These are phyloP conservation scores for Calonectria henricotiae DNA, from an alignment of 2,329 filamentous ascomycete genomes.

Conservation along the genomic window DNA sequence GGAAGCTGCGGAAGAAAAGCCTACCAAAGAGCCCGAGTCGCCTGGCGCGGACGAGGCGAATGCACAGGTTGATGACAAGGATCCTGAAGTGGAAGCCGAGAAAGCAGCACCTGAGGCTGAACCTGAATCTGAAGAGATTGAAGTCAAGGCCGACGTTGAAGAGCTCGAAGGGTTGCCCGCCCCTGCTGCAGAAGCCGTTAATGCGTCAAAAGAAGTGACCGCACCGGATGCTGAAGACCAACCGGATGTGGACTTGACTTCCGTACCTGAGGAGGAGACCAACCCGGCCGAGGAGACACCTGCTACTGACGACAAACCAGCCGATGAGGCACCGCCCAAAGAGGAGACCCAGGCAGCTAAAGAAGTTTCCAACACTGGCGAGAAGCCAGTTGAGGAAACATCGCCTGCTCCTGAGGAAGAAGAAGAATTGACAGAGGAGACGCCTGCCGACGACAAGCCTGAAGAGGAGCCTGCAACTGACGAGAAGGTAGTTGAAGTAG, in stretches of 20 bases:
- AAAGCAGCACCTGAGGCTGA: conserved; percentile 20
- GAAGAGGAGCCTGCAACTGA: conserved; percentile 43
- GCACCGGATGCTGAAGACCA: conserved; percentile 27
- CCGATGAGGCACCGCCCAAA: conserved; percentile 33
- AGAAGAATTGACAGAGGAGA: conserved; percentile 30
- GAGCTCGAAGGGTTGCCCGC: conserved; percentile 29
- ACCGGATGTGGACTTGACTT: conserved; percentile 22
- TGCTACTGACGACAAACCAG: conserved; percentile 37
- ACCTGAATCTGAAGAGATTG: conserved; percentile 22
- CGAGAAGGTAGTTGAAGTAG: conserved; percentile 44
- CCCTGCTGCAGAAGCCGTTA: neutral
- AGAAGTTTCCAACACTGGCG: conserved; percentile 9
- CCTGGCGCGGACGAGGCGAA: conserved; percentile 34
- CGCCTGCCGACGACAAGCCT: conserved; percentile 32
- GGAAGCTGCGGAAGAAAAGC: neutral
- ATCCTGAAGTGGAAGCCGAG: neutral
- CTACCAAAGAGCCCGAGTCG: conserved; percentile 24
- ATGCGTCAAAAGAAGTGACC: conserved; percentile 19
- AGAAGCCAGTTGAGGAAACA: conserved; percentile 38
- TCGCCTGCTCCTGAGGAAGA: conserved; percentile 29
- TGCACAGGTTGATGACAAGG: conserved; percentile 30
- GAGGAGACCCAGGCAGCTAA: conserved; percentile 33
- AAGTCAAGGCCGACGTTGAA: conserved; percentile 14
- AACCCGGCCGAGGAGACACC: conserved; percentile 27
- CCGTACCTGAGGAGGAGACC: conserved; percentile 29